Evolutionary conservation across 176 grass and related monocot genomes (phyloP), one percentile per base, ranked within the genome.

Genomic region (Musa acuminata): DNA sequence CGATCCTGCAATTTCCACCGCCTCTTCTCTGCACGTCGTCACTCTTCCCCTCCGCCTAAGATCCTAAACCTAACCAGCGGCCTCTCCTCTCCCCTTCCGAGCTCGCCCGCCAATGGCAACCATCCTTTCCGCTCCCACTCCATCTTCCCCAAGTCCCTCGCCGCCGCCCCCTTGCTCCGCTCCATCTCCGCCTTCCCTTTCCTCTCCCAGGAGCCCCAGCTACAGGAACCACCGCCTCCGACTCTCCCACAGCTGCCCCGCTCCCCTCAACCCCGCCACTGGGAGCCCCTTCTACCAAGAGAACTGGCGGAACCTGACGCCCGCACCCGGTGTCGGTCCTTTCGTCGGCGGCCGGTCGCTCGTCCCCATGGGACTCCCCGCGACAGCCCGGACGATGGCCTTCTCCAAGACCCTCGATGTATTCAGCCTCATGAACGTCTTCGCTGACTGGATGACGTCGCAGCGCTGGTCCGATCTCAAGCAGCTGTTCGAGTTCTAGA

Each of bases 241-340:
- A 63, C 77, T 52, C 77, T 16, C 1, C 84, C 6, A 6, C 69
- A 22, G 53, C 43, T 59, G 16, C 92, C 19, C n/a, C 90, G 19
- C 86, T 99, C 10, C 95, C 94, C 90, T 90, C 8, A 94, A 87
- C 54, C 95, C 95, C 7, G 89, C 82, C 82, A 72, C 83, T 5
- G 95, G 95, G 67, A 99, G 84, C 77, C 90, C 95, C 24, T 91
- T 87, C 80, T 99, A 91, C 20, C 84, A 74, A 6, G 86, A 91
- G 60, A 99, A 99, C 88, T 99, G 95, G 95, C 88, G 91, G 43
- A 89, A 76, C 65, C 90, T 84, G 1, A 78, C 57, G 60, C 51
- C 80, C 13, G 51, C 81, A 65, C 63, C 14, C 24, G 64, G 74
- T 11, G 9, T 74, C 10, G 72, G 72, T 12, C n/a, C 77, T 25